Conservation (phyloP, 371 early-diverging fungal species). For the Saksenaea vasiformis region DNA sequence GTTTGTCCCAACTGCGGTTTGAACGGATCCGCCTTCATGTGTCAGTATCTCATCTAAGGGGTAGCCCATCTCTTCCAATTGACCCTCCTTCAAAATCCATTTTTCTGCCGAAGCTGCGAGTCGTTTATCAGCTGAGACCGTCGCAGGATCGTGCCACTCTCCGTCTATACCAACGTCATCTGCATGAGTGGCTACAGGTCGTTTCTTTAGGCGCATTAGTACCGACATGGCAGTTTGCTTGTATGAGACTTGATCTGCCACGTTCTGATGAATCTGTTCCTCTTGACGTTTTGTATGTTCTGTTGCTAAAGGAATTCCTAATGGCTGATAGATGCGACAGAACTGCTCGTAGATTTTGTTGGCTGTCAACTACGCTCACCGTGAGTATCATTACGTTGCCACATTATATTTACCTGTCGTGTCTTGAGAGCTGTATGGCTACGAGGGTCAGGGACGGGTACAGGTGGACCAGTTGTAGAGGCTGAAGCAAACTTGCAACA, state of each 20-base stretch:
- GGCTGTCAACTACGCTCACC: slow-evolving; percentile 22
- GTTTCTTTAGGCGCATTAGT: slow-evolving; percentile 51
- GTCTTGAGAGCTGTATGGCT: slow-evolving; percentile 35
- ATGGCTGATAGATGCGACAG: slow-evolving; percentile 30
- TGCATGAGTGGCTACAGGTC: slow-evolving; percentile 28
- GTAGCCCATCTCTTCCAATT: slow-evolving; percentile 38
- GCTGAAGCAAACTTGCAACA: background rate
- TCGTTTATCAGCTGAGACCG: slow-evolving; percentile 53
- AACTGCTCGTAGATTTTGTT: slow-evolving; percentile 41
- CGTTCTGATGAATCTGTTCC: slow-evolving; percentile 21
- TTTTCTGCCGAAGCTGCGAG: slow-evolving; percentile 24
- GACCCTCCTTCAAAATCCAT: slow-evolving; percentile 26
- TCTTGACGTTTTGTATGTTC: slow-evolving; percentile 38
- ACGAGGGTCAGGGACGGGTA: slow-evolving; percentile 28
- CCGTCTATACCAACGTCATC: slow-evolving; percentile 54
- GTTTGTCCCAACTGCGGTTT: slow-evolving; percentile 17
- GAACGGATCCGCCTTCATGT: background rate
- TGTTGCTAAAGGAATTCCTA: slow-evolving; percentile 24
- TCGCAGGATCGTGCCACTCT: slow-evolving; percentile 43
- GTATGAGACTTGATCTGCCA: slow-evolving; percentile 44
- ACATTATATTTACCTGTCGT: slow-evolving; percentile 24
- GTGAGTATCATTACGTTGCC: background rate
- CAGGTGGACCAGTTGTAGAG: slow-evolving; percentile 34
- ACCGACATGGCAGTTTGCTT: slow-evolving; percentile 46
- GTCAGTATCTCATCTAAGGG: slow-evolving; percentile 32